phyloP scores from a whole-genome alignment of 1,284 basidiomycete genomes.

The Coniferiporia sulphurascens region DNA sequence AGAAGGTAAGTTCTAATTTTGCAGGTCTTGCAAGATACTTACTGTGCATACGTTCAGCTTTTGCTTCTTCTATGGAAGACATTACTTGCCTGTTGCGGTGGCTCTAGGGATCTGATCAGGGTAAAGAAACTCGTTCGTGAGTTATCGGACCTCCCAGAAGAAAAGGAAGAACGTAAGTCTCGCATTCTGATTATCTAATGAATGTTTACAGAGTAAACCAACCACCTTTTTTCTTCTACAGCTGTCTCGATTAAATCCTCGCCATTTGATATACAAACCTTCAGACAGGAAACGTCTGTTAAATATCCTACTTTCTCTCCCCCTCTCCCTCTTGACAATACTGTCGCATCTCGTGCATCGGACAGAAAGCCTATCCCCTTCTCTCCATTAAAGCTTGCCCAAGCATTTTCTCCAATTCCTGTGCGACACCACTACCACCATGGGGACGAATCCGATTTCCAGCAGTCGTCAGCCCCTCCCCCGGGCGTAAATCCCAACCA shows the following conservation, averaged over 20 bases:
- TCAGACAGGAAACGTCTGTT: conserved; percentile 82
- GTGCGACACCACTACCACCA: conserved; percentile 90
- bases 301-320: conserved; percentile 92
- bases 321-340: conserved; percentile 46
- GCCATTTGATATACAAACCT: conserved; percentile 83
- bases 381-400: conserved; percentile 56
- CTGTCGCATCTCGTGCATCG: conserved; percentile 35
- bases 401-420: conserved; percentile 88
- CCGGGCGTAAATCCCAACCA: conserved; percentile 23
- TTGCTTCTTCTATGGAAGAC: conserved; percentile 97
- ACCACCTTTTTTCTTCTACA: conserved; percentile 1
- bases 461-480: conserved; percentile 32
- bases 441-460: conserved; percentile 52
- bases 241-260: conserved; percentile 72
- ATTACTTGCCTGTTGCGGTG: conserved; percentile 88
- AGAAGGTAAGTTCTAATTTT: conserved; percentile 59
- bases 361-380: conserved; percentile 11
- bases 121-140: conserved; percentile 87
- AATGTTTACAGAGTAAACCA: conserved; percentile 7
- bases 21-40: conserved; percentile 4
- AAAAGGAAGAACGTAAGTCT: conserved; percentile 57
- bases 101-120: conserved; percentile 79
- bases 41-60: conserved; percentile 44
- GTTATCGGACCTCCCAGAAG: conserved; percentile 62
- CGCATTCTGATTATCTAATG: conserved; percentile 3